Conservation (phyloP, 257 asterid genomes). For the Solanum medicagineum region DNA sequence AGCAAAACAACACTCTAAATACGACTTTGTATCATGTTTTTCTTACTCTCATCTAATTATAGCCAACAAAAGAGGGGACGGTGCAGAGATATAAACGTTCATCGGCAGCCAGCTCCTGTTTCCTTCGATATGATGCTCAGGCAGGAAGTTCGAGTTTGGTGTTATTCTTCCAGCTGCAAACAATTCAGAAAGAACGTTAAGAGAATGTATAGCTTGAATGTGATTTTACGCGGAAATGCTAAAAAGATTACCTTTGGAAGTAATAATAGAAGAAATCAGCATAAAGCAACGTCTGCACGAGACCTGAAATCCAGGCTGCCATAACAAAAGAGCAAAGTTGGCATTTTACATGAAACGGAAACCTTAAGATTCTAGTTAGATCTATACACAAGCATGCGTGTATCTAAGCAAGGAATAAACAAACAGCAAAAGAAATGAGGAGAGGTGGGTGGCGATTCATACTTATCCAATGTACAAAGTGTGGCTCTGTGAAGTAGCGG, state of each 20-base stretch:
- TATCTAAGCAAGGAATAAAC: neutral
- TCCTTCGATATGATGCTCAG: constrained; percentile 10
- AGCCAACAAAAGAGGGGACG: neutral
- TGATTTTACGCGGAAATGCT: neutral
- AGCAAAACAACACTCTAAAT: neutral
- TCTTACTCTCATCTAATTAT: neutral
- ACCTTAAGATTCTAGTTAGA: neutral
- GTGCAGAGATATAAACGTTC: neutral
- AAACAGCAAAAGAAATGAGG: neutral
- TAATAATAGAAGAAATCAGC: constrained; percentile 88
- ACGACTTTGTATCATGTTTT: neutral
- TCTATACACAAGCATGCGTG: neutral
- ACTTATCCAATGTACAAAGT: constrained; percentile 82
- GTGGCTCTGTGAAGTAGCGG: constrained; percentile 87
- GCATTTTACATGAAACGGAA: neutral
- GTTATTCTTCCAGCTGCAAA: constrained; percentile 68
- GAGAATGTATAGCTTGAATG: neutral
- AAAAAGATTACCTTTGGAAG: constrained; percentile 59
- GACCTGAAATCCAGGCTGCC: constrained; percentile 81
- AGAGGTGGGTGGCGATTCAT: constrained; percentile 14
- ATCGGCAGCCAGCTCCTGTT: neutral
- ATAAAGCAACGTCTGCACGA: constrained; percentile 64
- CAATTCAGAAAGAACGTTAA: neutral
- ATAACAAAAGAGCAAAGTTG: neutral
- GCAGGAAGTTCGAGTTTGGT: constrained; percentile 68